Evolutionary conservation across 2,329 filamentous ascomycete genomes (phyloP).

Genomic region (Monosporascus sp.): DNA sequence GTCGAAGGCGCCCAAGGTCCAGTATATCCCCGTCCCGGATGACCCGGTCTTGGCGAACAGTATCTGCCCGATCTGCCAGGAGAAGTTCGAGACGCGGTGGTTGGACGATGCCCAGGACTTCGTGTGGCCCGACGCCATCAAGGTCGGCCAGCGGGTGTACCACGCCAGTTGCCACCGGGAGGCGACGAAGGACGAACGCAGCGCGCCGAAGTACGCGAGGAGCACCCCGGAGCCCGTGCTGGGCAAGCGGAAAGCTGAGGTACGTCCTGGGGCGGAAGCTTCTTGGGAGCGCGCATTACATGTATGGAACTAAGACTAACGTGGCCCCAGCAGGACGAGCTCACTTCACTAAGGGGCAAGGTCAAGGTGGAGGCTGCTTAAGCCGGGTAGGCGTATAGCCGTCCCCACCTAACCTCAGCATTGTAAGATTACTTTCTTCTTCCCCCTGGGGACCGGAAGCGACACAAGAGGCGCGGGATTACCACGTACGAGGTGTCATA

Average conservation of each 20-base stretch:
- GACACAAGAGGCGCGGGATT: too few species aligned
- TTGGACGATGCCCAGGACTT: conserved; percentile 91
- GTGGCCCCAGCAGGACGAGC: conserved; percentile 25
- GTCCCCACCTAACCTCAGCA: background rate
- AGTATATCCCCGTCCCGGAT: conserved; percentile 80
- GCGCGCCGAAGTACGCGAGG: conserved; percentile 32
- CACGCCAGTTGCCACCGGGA: conserved; percentile 88
- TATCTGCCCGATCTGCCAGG: conserved; percentile 89
- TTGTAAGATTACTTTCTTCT: background rate
- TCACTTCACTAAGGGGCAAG: conserved; percentile 23
- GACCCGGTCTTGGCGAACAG: conserved; percentile 69
- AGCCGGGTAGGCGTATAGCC: background rate
- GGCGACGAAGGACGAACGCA: conserved; percentile 61
- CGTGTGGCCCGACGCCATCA: conserved; percentile 88
- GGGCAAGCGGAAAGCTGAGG: conserved; percentile 73
- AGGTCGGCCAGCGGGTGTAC: conserved; percentile 74
- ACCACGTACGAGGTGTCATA: too few species aligned
- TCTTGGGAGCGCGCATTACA: background rate
- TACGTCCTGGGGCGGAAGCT: conserved; percentile 26
- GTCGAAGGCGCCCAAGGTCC: conserved; percentile 49
- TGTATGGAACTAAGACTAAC: conserved; percentile 12
- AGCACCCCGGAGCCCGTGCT: conserved; percentile 60
- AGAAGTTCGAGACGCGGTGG: conserved; percentile 89
- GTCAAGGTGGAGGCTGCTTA: conserved; percentile 23
- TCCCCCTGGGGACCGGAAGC: too few species aligned